phyloP scores from a whole-genome alignment of 805 yeast species.

The Metschnikowia kofuensis region DNA sequence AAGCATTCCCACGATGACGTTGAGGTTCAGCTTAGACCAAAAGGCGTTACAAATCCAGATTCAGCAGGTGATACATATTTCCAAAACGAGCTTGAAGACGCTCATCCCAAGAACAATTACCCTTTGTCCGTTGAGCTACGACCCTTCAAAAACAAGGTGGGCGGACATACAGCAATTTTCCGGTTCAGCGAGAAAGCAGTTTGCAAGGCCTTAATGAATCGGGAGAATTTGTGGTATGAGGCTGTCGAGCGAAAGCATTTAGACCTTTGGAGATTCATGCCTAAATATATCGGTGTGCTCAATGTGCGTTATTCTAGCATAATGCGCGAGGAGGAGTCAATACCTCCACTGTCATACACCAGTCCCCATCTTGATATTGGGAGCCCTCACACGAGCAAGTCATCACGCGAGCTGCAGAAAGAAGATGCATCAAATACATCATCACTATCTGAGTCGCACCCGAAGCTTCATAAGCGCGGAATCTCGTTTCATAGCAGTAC shows the following conservation, averaged over 20 bases:
- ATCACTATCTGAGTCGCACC: not conserved
- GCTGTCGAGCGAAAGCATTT: constrained; percentile 76
- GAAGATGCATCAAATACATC: too few relatives aligned
- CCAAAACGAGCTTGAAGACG: not conserved
- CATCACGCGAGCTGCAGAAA: not conserved
- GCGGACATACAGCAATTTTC: constrained; percentile 97
- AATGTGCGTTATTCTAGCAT: constrained; percentile 78
- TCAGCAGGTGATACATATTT: not conserved
- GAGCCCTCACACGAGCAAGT: not conserved
- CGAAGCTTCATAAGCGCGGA: not conserved
- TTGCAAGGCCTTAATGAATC: constrained; percentile 85
- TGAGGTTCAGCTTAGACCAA: constrained; percentile 4
- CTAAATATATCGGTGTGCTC: constrained; percentile 88
- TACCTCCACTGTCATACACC: constrained; percentile 11
- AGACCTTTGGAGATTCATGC: constrained; percentile 81
- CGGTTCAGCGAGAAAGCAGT: constrained; percentile 88
- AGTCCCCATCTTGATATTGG: not conserved
- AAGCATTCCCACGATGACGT: constrained; percentile 12
- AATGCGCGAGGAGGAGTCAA: constrained; percentile 27
- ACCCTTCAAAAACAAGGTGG: constrained; percentile 92
- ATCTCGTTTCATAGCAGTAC: constrained; percentile 4
- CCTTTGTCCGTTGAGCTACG: constrained; percentile 84
- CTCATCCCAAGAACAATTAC: constrained; percentile 23
- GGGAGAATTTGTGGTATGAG: constrained; percentile 92
- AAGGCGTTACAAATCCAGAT: not conserved